Conservation (phyloP, 2,329 filamentous ascomycete genomes). For the Xylariaceae sp. region DNA sequence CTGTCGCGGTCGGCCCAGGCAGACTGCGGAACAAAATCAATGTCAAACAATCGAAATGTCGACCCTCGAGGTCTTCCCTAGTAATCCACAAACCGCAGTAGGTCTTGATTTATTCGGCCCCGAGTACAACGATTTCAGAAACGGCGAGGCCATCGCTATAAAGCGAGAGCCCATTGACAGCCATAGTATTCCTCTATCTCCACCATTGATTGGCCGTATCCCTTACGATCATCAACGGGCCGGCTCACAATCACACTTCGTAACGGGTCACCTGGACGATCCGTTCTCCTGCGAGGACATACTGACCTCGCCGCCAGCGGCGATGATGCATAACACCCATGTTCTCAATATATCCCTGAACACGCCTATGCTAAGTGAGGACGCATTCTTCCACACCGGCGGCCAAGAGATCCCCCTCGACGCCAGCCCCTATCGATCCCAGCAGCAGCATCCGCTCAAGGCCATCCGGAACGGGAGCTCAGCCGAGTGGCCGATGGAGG, state of each 20-base stretch:
- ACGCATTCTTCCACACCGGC: constrained; percentile 21
- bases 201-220: constrained; percentile 28
- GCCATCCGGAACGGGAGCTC: too few species aligned
- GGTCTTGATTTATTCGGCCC: constrained; percentile 11
- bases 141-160: constrained; percentile 9
- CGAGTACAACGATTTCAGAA: constrained; percentile 14
- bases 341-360: constrained; percentile 22
- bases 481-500: constrained; percentile 32
- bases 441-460: too few species aligned
- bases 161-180: constrained; percentile 21
- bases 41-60: constrained; percentile 11
- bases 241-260: constrained; percentile 24
- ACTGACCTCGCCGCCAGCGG: constrained; percentile 13
- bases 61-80: constrained; percentile 13
- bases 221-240: constrained; percentile 17
- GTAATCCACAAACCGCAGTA: constrained; percentile 4
- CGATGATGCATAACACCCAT: too few species aligned
- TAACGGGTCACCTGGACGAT: constrained; percentile 29
- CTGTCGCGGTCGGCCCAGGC: constrained; percentile 24
- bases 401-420: too few species aligned
- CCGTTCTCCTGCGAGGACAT: constrained; percentile 27
- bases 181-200: constrained; percentile 27
- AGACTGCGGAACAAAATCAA: constrained; percentile 11
- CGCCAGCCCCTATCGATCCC: too few species aligned
- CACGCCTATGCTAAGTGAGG: constrained; percentile 23